Evolutionary conservation across 768 basidiomycete genomes (phyloP), one percentile per base, ranked within the genome.

Genomic region (Suillus subalutaceus): DNA sequence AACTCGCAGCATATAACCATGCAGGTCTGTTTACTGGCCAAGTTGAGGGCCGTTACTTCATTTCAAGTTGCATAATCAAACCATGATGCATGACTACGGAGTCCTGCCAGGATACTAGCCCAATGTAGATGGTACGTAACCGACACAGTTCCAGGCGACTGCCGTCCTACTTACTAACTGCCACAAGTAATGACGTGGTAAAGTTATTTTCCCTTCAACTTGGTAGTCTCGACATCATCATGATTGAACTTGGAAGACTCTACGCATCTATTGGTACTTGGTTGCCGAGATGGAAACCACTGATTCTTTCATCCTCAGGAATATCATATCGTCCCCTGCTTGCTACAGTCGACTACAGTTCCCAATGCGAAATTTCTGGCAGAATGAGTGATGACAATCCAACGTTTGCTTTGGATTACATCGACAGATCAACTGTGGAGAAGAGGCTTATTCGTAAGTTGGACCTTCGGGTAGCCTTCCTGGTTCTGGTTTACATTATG

Each of bases 401-500:
- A 15, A 32, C 40, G n/a, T 35, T 38, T 60, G 18, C 57, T 38
- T 26, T 52, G 13, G 26, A 66, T 66, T 48, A 40, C 41, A 48
- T 56, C 26, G 72, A 68, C 46, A 75, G 72, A 32, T 75, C 79
- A 66, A 80, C 80, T 58, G 82, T 83, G 44, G 84, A 85, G 72
- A 77, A 71, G 67, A 79, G 76, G 72, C 76, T 85, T 35, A 72
- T 83, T 44, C 69, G 75, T 52, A 84, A 85, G 69, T 71, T 85
- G 37, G 82, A 84, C 64, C 32, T 73, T 41, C 75, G 83, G 41
- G 79, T 82, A 74, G 74, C 78, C 26, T 83, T 84, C 65, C 72
- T 84, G 6, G 76, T 84, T 50, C 68, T 83, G 46, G 77, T 84
- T 41, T 84, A 84, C 66, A 80, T 83, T 65, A 74, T 84, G 64